Percentiles rank a stretch among this genome's conserved stretches.
phyloP scores from a whole-genome alignment of 202 grass and related monocot species.

The Panicum hallii region DNA sequence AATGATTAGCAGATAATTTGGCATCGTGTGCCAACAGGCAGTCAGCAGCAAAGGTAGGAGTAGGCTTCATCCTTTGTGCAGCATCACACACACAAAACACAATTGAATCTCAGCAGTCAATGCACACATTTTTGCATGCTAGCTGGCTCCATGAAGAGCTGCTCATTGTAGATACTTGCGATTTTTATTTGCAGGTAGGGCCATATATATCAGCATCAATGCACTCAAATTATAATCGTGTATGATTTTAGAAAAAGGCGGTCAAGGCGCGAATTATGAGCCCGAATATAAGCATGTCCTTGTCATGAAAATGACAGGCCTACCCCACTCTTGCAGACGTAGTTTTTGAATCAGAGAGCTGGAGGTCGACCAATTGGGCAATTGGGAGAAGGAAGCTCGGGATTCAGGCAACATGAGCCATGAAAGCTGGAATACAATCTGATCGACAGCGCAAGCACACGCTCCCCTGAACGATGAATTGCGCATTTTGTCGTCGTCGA shows the following conservation, averaged over 20 bases:
- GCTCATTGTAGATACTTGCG: not conserved
- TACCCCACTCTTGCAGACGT: constrained; percentile 10
- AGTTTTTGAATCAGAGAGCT: constrained; percentile 37
- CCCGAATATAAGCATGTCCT: constrained; percentile 49
- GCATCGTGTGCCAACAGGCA: not conserved
- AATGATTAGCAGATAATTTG: constrained; percentile 49
- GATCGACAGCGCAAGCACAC: not conserved
- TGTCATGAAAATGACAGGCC: constrained; percentile 49
- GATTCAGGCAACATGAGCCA: constrained; percentile 38
- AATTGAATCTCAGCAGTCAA: not conserved
- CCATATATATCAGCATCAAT: constrained; percentile 42
- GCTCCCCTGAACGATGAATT: constrained; percentile 6
- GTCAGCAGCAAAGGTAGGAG: constrained; percentile 9
- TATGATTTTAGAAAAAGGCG: constrained; percentile 28
- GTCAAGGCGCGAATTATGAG: constrained; percentile 57
- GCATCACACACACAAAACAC: not conserved
- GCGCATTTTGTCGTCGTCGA: not conserved
- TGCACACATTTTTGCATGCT: not conserved
- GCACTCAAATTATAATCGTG: constrained; percentile 26
- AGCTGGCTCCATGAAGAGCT: not conserved
- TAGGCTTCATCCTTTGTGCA: not conserved
- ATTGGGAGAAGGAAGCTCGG: constrained; percentile 18
- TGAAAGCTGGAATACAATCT: constrained; percentile 7
- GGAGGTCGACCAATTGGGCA: constrained; percentile 15
- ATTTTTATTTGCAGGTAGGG: not conserved